These are phyloP conservation scores for Alternaria metachromatica DNA, from an alignment of 2,329 filamentous ascomycete species.

Conservation along the genomic window DNA sequence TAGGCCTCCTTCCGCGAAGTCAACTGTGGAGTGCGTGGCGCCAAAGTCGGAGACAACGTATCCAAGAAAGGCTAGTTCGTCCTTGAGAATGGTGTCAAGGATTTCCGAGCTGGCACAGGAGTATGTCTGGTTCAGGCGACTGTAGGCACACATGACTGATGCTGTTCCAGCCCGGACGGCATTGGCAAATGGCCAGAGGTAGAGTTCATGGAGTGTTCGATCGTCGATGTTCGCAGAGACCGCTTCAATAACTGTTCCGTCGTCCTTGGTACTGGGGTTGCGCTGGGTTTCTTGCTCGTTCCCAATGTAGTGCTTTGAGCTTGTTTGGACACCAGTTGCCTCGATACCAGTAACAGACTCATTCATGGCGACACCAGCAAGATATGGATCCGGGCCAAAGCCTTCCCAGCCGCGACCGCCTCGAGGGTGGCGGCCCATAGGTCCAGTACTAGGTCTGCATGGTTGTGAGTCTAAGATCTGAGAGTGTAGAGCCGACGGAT, in stretches of 20 bases:
- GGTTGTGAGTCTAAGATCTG: not conserved
- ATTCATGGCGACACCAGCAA: constrained; percentile 50
- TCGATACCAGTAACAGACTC: constrained; percentile 50
- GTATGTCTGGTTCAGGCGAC: constrained; percentile 37
- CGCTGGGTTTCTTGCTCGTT: constrained; percentile 65
- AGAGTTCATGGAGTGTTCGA: constrained; percentile 56
- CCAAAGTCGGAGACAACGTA: constrained; percentile 52
- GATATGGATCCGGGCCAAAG: constrained; percentile 50
- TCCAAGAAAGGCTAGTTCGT: constrained; percentile 59
- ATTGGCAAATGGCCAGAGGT: constrained; percentile 69
- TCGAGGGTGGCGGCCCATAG: constrained; percentile 48
- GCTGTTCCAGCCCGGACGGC: constrained; percentile 64
- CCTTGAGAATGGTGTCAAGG: constrained; percentile 59
- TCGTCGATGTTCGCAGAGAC: constrained; percentile 63
- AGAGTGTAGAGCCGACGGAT: not conserved
- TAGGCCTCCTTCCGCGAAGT: constrained; percentile 55
- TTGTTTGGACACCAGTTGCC: constrained; percentile 50
- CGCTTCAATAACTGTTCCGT: constrained; percentile 58
- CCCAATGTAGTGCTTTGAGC: constrained; percentile 62
- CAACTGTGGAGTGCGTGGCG: constrained; percentile 53
- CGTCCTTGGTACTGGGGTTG: constrained; percentile 34
- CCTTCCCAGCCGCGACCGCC: constrained; percentile 56
- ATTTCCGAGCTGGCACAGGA: constrained; percentile 47
- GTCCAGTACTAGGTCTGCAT: constrained; percentile 54
- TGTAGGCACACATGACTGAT: constrained; percentile 62